Percentiles rank a stretch among this genome's conserved stretches.
Evolutionary conservation across 352 stramenopile species (phyloP).

Genomic region (Globisporangium megalacanthum): DNA sequence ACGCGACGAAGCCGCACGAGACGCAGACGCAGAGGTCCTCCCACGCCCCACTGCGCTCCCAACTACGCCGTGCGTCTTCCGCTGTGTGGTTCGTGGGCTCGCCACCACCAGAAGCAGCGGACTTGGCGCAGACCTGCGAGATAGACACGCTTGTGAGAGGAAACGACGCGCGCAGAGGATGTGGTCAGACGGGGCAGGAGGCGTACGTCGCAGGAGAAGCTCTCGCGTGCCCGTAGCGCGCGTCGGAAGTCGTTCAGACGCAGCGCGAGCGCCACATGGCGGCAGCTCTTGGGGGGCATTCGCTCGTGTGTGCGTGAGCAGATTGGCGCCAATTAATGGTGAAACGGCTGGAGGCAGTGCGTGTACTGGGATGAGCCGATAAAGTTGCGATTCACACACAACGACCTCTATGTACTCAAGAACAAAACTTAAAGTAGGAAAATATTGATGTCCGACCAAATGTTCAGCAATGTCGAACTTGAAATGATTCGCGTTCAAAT

Average conservation of each 20-base stretch:
- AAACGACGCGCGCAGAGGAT: background rate
- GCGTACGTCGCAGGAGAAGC: conserved; percentile 27
- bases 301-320: background rate
- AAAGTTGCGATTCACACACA: too few species aligned
- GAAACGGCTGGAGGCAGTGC: background rate
- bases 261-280: conserved; percentile 50
- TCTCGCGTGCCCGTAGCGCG: conserved; percentile 38
- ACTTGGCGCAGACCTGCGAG: background rate
- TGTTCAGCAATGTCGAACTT: too few species aligned
- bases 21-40: conserved; percentile 50
- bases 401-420: too few species aligned
- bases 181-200: background rate
- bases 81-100: background rate
- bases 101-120: too few species aligned
- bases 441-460: too few species aligned
- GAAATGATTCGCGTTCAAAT: too few species aligned
- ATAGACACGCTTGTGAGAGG: background rate
- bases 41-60: conserved; percentile 24
- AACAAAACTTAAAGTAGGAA: too few species aligned
- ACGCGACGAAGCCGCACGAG: conserved; percentile 56
- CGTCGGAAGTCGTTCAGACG: conserved; percentile 42
- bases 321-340: background rate
- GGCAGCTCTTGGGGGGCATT: conserved; percentile 39
- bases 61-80: conserved; percentile 19
- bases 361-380: too few species aligned